Conservation (phyloP, 306 rosid species). For the Cicer arietinum region DNA sequence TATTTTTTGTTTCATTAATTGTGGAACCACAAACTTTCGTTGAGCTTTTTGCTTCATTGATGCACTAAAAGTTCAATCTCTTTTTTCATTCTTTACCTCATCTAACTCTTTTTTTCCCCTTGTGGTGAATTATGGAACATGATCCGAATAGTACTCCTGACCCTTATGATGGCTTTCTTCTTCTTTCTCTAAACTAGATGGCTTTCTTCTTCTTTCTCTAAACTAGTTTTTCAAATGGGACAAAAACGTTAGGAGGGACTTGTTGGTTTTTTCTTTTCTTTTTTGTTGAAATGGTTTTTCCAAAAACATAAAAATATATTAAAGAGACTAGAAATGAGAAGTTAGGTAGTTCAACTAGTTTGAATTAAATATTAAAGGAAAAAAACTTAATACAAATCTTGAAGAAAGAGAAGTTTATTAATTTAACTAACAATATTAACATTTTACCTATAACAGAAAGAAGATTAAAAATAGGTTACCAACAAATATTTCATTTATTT, state of each 20-base stretch:
- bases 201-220: not conserved
- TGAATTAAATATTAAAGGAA: too few species aligned
- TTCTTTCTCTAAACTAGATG: not conserved
- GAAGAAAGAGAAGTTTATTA: too few species aligned
- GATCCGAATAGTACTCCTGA: slow-evolving; percentile 3
- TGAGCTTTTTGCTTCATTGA: slow-evolving; percentile 16
- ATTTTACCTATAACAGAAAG: too few species aligned
- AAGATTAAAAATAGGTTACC: too few species aligned
- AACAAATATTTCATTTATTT: too few species aligned
- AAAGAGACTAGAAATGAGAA: not conserved
- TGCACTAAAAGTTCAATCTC: not conserved
- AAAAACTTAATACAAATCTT: too few species aligned
- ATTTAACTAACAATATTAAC: too few species aligned
- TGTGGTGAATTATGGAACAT: slow-evolving; percentile 31
- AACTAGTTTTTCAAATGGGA: not conserved
- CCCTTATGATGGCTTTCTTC: slow-evolving; percentile 15
- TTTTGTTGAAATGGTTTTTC: not conserved
- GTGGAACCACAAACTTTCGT: not conserved
- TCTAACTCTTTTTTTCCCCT: slow-evolving; percentile 9
- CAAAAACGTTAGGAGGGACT: not conserved
- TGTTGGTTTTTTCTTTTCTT: not conserved
- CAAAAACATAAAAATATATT: not conserved
- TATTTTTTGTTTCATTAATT: not conserved
- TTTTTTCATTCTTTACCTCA: not conserved
- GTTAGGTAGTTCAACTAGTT: too few species aligned